Evolutionary conservation across 257 asterid species (phyloP), one percentile per base, ranked within the genome.

Genomic region (Capsicum pubescens): DNA sequence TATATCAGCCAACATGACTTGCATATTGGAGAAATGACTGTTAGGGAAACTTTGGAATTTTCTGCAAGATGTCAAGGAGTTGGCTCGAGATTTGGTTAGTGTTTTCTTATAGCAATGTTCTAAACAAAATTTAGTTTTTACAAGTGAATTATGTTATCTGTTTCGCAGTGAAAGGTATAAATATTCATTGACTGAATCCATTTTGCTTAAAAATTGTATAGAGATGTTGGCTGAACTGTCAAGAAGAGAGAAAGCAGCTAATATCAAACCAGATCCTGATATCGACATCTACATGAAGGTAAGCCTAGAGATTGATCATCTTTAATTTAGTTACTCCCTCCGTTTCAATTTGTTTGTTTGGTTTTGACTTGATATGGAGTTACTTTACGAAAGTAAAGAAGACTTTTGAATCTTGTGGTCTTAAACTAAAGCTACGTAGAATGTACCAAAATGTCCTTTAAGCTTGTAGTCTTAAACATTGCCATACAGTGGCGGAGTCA

Each of bases 21-120:
- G 6, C 98, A 94, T 72, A 89, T 94, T 0, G 95, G 93, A 79
- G 95, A 94, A 86, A 89, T 94, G 95, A 94, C 98, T 7, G 97
- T 93, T 0, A 88, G 93, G 79, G 98, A 94, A 84, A 94, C 98
- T 16, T 82, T 94, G 46, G 94, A 91, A 0, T 94, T 91, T 70
- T 91, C 97, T 0, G 97, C 95, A 0, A 89, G 97, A 82, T 91
- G 92, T 78, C 98, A 94, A 68, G 98, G 98, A 0, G 97, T 93
- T 46, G 97, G 97, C 70, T 87, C 93, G 3, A 89, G 94, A 56
- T 91, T 89, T 79, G 92, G 97, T 93, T 82, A 39, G 92, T 82
- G 0, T 52, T 9, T 10, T 36, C 17, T 66, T 48, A 3, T 76
- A 9, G 1, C 15, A 61, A 26, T 26, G 32, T 26, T 26, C 32